A percentile compares a stretch with the other conserved stretches of the same genome.
These are phyloP conservation scores for Yarrowia sp. DNA, from an alignment of 805 yeast genomes.

Conservation along the genomic window DNA sequence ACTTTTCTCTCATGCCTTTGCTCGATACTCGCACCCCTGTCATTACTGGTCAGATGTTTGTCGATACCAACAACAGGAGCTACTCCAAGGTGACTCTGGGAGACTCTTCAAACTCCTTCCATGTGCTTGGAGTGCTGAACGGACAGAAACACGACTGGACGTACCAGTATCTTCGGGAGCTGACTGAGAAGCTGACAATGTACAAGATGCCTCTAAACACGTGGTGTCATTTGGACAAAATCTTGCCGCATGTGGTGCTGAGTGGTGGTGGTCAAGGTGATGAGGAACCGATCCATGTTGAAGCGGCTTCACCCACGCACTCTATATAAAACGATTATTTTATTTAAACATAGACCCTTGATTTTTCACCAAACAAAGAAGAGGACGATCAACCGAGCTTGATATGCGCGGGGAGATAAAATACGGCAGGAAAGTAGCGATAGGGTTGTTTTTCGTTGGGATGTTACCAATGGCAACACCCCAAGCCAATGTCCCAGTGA, in stretches of 20 bases:
- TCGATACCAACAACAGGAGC: slow-evolving; percentile 2
- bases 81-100: slow-evolving; percentile 17
- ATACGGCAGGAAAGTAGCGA: not conserved
- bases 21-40: not conserved
- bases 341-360: slow-evolving; percentile 12
- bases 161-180: slow-evolving; percentile 4
- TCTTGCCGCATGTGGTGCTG: slow-evolving; percentile 1
- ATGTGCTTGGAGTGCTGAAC: slow-evolving; percentile 2
- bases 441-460: slow-evolving; percentile 4
- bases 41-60: slow-evolving; percentile 13
- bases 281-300: not conserved
- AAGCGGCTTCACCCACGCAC: slow-evolving; percentile 9
- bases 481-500: not conserved
- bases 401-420: not conserved
- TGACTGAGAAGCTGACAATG: slow-evolving; percentile 12
- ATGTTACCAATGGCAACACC: not conserved
- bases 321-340: not conserved
- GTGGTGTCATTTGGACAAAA: slow-evolving; percentile 13
- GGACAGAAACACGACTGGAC: slow-evolving; percentile 14
- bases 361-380: not conserved
- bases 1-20: slow-evolving; percentile 2
- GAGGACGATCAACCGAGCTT: slow-evolving; percentile 2
- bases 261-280: not conserved
- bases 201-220: slow-evolving; percentile 10
- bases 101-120: slow-evolving; percentile 4